These are phyloP conservation scores for Diaporthe vaccinii DNA, from an alignment of 2,329 filamentous ascomycete species.

Conservation along the genomic window DNA sequence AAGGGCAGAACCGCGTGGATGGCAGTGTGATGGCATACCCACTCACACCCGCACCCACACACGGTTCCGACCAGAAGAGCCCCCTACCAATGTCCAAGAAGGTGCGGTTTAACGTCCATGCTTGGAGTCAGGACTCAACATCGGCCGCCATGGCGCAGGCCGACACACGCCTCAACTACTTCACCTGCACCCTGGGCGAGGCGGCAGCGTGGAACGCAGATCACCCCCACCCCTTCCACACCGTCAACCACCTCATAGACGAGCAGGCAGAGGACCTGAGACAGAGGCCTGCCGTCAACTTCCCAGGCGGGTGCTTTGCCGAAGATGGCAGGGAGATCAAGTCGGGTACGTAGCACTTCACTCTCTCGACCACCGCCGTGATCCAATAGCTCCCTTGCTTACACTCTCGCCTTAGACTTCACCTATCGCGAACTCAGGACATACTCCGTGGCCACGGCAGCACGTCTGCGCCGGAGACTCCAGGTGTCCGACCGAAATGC, in stretches of 20 bases:
- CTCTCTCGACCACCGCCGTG: neutral
- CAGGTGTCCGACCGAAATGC: constrained; percentile 38
- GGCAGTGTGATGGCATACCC: neutral
- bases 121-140: constrained; percentile 8
- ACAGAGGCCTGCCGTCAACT: constrained; percentile 54
- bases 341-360: constrained; percentile 60
- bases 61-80: neutral
- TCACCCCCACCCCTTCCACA: constrained; percentile 54
- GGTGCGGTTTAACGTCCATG: constrained; percentile 29
- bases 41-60: neutral
- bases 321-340: constrained; percentile 38
- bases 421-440: constrained; percentile 52
- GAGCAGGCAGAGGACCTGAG: constrained; percentile 56
- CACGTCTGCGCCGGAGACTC: constrained; percentile 37
- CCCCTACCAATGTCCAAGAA: constrained; percentile 18
- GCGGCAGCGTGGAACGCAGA: constrained; percentile 55
- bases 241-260: constrained; percentile 65
- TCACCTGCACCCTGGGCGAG: constrained; percentile 72
- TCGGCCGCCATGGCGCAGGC: neutral
- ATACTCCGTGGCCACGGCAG: constrained; percentile 38
- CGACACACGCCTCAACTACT: constrained; percentile 60
- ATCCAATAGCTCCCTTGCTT: constrained; percentile 27
- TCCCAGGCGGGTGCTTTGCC: constrained; percentile 36
- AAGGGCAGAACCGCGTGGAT: neutral
- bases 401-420: constrained; percentile 39